Evolutionary conservation across 2,329 filamentous ascomycete species (phyloP).

Genomic region (Scedosporium minutisporum): DNA sequence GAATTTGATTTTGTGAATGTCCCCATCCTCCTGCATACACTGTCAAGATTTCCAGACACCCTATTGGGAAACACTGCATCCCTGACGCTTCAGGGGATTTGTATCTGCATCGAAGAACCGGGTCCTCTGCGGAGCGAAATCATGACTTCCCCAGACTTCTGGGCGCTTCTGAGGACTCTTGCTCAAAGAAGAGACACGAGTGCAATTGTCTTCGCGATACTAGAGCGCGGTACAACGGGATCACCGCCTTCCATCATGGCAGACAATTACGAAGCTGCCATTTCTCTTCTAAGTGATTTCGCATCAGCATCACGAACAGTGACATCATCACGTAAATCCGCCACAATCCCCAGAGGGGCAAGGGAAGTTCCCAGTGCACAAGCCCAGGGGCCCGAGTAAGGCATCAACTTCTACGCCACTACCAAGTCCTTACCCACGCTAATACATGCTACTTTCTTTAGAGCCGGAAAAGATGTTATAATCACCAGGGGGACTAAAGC

Average conservation of each 20-base stretch:
- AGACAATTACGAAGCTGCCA: slow-evolving; percentile 88
- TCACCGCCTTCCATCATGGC: slow-evolving; percentile 77
- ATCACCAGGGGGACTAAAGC: slow-evolving; percentile 73
- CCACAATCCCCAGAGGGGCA: neutral
- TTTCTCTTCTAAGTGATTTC: slow-evolving; percentile 80
- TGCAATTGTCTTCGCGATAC: slow-evolving; percentile 73
- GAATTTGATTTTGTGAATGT: slow-evolving; percentile 86
- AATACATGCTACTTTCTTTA: neutral
- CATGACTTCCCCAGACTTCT: slow-evolving; percentile 94
- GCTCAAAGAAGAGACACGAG: slow-evolving; percentile 61
- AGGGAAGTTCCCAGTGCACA: neutral
- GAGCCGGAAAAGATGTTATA: slow-evolving; percentile 20
- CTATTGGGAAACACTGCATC: slow-evolving; percentile 66
- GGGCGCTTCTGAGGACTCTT: slow-evolving; percentile 75
- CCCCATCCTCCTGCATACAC: slow-evolving; percentile 81
- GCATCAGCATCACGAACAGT: slow-evolving; percentile 47
- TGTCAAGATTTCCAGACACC: slow-evolving; percentile 77
- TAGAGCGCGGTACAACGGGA: slow-evolving; percentile 66
- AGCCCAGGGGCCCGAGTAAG: neutral
- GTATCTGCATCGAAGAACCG: slow-evolving; percentile 68
- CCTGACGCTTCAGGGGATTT: slow-evolving; percentile 68
- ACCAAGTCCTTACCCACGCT: neutral
- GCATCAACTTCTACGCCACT: neutral
- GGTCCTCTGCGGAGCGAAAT: slow-evolving; percentile 79
- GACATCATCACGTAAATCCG: neutral